These are phyloP conservation scores for Candida easanensis DNA, from an alignment of 805 yeast genomes.

Conservation along the genomic window DNA sequence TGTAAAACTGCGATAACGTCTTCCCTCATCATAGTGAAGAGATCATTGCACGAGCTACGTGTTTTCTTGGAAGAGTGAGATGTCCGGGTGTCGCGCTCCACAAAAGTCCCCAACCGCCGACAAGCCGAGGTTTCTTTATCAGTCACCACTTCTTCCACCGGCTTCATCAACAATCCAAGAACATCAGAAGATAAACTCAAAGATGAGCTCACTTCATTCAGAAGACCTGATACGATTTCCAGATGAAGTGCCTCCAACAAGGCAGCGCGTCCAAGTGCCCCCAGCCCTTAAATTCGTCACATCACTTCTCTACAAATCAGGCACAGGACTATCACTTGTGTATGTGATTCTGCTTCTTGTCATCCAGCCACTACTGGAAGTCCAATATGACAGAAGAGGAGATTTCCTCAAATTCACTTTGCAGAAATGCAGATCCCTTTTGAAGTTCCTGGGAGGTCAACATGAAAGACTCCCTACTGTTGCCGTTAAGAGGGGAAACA, in stretches of 20 bases:
- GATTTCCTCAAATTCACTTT: constrained; percentile 32
- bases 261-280: constrained; percentile 14
- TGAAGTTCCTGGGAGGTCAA: constrained; percentile 27
- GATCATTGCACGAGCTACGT: not conserved
- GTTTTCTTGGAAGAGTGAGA: not conserved
- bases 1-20: no score
- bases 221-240: constrained; percentile 17
- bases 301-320: constrained; percentile 34
- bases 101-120: not conserved
- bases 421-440: constrained; percentile 27
- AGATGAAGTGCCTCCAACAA: constrained; percentile 16
- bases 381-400: constrained; percentile 38
- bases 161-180: not conserved
- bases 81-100: not conserved
- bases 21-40: no score
- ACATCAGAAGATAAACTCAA: not conserved
- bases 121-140: not conserved
- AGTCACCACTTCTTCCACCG: not conserved
- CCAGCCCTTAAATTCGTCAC: constrained; percentile 26
- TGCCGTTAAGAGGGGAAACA: constrained; percentile 40
- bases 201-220: not conserved
- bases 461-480: constrained; percentile 37
- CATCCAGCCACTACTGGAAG: constrained; percentile 39
- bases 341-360: constrained; percentile 33
- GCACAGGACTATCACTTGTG: constrained; percentile 30